Percentiles rank a stretch among this genome's conserved stretches.
Conservation (phyloP, 2,329 filamentous ascomycete genomes). For the Aspergillus eucalypticola region DNA sequence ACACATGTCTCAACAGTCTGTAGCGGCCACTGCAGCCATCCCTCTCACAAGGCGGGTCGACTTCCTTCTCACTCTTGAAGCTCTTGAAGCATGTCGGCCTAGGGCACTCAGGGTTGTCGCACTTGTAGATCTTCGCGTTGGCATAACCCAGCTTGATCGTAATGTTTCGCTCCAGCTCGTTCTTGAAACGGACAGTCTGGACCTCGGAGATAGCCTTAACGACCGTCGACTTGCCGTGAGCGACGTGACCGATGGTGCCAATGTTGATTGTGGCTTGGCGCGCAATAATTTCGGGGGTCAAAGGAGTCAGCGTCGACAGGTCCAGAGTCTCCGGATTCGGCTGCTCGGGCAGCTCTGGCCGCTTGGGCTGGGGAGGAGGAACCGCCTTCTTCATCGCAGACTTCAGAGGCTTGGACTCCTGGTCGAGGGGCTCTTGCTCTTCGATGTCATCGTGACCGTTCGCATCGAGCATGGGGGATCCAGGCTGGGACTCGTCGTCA, state of each 20-base stretch:
- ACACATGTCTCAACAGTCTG: conserved; percentile 85
- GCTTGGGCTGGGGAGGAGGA: conserved; percentile 58
- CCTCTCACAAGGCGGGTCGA: conserved; percentile 92
- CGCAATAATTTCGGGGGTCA: conserved; percentile 95
- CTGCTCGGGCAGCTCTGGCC: conserved; percentile 77
- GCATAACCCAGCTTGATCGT: conserved; percentile 99
- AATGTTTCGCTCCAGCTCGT: conserved; percentile 98
- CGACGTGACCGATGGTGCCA: conserved; percentile 96
- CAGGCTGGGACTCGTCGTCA: conserved; percentile 56
- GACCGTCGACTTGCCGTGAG: conserved; percentile 97
- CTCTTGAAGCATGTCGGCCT: conserved; percentile 93
- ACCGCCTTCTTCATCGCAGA: conserved; percentile 76
- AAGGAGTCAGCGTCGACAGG: conserved; percentile 73
- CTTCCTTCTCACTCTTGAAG: conserved; percentile 98
- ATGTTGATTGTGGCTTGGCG: conserved; percentile 99
- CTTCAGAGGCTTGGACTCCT: conserved; percentile 71
- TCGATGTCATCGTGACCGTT: conserved; percentile 70
- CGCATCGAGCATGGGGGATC: conserved; percentile 53
- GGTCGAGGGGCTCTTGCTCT: conserved; percentile 68
- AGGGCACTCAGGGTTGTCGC: conserved; percentile 86
- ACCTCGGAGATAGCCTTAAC: conserved; percentile 99
- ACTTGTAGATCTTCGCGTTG: conserved; percentile 99
- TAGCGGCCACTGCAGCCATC: conserved; percentile 89
- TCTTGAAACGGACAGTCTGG: conserved; percentile 99
- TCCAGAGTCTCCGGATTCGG: conserved; percentile 90